Conservation (phyloP, 2,329 filamentous ascomycete genomes). For the Tolypocladium album region DNA sequence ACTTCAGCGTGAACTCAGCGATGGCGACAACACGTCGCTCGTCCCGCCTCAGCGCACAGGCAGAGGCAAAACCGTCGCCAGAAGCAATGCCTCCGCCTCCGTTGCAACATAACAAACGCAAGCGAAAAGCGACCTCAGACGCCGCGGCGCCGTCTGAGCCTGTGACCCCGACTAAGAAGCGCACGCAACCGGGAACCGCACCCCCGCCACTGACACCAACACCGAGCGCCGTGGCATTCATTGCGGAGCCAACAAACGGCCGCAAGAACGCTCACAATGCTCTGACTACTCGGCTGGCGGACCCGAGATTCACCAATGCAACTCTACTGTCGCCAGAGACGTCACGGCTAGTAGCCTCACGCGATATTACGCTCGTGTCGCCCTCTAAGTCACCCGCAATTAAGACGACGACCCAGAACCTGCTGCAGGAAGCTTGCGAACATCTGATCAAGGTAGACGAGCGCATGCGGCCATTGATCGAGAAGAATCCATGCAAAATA, state of each 20-base stretch:
- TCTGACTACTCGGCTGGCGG: conserved; percentile 44
- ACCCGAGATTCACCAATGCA: conserved; percentile 57
- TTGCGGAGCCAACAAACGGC: conserved; percentile 19
- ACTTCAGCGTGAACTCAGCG: background rate
- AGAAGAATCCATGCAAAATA: conserved; percentile 62
- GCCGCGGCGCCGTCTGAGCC: conserved; percentile 12
- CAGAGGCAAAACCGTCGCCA: conserved; percentile 6
- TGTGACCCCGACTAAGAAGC: conserved; percentile 21
- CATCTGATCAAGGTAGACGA: conserved; percentile 66
- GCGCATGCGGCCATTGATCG: conserved; percentile 60
- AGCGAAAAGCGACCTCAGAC: conserved; percentile 20
- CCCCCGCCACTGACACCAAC: conserved; percentile 35
- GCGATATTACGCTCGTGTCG: conserved; percentile 31
- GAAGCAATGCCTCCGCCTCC: conserved; percentile 7
- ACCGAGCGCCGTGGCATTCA: conserved; percentile 30
- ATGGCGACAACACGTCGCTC: conserved; percentile 27
- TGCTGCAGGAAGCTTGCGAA: conserved; percentile 65
- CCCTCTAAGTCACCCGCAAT: conserved; percentile 27
- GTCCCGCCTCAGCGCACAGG: conserved; percentile 27
- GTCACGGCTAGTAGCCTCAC: conserved; percentile 48
- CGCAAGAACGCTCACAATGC: conserved; percentile 27
- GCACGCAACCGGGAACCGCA: conserved; percentile 9
- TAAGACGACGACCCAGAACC: conserved; percentile 51
- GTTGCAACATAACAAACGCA: conserved; percentile 14
- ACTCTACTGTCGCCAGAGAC: conserved; percentile 61